Evolutionary conservation across 192 early-diverging fungal species (phyloP).

Genomic region (Podila horticola): DNA sequence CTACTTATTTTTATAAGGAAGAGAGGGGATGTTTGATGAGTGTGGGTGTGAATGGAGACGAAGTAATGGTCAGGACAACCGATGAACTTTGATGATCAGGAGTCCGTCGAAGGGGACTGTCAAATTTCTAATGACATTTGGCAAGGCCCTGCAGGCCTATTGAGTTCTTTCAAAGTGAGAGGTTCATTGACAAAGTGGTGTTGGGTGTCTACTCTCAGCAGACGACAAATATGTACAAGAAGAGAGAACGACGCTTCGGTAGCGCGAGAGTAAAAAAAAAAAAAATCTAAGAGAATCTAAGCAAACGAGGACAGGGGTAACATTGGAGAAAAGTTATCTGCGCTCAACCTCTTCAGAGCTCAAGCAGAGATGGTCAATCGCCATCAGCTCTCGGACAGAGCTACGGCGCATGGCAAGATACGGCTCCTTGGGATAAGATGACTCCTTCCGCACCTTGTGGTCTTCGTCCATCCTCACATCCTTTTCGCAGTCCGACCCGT

Average conservation of each 20-base stretch:
- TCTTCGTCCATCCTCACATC: constrained; percentile 8
- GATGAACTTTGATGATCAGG: no score
- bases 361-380: constrained; percentile 42
- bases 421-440: background rate
- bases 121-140: no score
- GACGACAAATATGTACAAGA: no score
- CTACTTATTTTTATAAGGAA: background rate
- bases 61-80: no score
- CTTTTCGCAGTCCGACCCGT: constrained; percentile 17
- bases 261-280: background rate
- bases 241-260: no score
- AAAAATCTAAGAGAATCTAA: no score
- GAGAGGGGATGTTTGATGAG: background rate
- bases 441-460: background rate
- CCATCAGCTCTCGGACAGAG: constrained; percentile 46
- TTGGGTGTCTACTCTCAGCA: background rate
- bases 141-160: no score
- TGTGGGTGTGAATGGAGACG: background rate
- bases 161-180: no score
- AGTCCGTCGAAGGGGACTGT: no score
- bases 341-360: constrained; percentile 42
- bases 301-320: background rate
- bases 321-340: background rate
- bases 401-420: constrained; percentile 42
- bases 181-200: background rate